Conservation (phyloP, 2,329 filamentous ascomycete species). For the Cladosporium sp. region DNA sequence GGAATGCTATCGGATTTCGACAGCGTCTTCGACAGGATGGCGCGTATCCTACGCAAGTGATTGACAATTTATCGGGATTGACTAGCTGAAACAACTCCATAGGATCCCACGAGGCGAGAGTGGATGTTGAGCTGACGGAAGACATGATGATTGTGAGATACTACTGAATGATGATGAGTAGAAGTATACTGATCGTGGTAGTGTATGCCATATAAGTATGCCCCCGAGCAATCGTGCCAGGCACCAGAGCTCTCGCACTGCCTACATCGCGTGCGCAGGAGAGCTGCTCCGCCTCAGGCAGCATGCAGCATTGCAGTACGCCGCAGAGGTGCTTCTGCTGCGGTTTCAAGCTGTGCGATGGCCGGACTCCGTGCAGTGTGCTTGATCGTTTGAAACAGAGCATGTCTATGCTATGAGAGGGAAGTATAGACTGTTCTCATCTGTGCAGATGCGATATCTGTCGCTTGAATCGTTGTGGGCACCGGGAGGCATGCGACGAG, state of each 20-base stretch:
- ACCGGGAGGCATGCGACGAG: neutral
- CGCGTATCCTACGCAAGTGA: conserved; percentile 11
- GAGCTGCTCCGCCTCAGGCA: conserved; percentile 15
- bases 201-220: neutral
- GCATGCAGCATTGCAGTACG: neutral
- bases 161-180: neutral
- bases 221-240: neutral
- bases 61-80: conserved; percentile 8
- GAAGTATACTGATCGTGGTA: neutral
- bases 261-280: conserved; percentile 6
- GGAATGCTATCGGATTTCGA: neutral
- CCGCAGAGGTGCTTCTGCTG: conserved; percentile 7
- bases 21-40: conserved; percentile 7
- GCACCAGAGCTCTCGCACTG: conserved; percentile 11
- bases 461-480: neutral
- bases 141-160: neutral
- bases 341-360: neutral
- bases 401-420: neutral
- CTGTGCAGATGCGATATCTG: neutral
- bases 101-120: conserved; percentile 3
- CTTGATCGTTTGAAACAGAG: neutral
- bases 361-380: neutral
- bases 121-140: neutral
- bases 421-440: neutral
- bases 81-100: neutral